Evolutionary conservation across 31 red algal genomes (phyloP), one percentile per base, ranked within the genome.

Genomic region (Odonthalia washingtoniensis): DNA sequence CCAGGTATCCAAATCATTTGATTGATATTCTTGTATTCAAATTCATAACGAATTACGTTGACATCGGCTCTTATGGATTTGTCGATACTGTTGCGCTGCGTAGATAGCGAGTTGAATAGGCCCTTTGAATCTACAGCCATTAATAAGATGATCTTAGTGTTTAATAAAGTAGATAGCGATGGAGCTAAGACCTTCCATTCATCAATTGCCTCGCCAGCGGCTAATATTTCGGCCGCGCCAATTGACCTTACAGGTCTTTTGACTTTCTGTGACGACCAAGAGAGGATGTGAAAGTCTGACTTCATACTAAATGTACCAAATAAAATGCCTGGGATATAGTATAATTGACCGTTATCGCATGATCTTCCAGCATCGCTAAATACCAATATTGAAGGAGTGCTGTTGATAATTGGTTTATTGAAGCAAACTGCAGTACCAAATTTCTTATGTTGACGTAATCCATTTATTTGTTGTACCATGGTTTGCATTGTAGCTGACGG

Each of bases 21-120:
- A 3, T 3, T 9, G 3, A 74, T 21, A 40, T 35, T 74, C 9
- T 38, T 21, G 6, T 36, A 43, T 3, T 74, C 70, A 21, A 74
- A 74, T 18, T 74, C 70, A 74, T 74, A 74, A 3, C 70, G 70
- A 4, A 74, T 74, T 6, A 74, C 26, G 35, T 74, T n/a, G n/a
- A n/a, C n/a, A n/a, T n/a, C n/a, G n/a, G n/a, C n/a, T n/a, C n/a
- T n/a, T n/a, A n/a, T n/a, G 3, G 31, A 74, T 3, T 40, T 24
- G 35, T 74, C 3, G 3, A 40, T 74, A 74, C 38, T 40, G 70
- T 74, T 74, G 3, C 70, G 26, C 12, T 21, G 45, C 2, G 70
- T 74, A 38, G 70, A 74, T 3, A 74, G 70, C 24, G 4, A 43
- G 35, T 74, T 40, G 45, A 74, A 74, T 3, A 74, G 21, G 70